A percentile compares a stretch with the other conserved stretches of the same genome.
phyloP scores from a whole-genome alignment of 2,329 filamentous ascomycete genomes.

The Phaeoacremonium minimum region DNA sequence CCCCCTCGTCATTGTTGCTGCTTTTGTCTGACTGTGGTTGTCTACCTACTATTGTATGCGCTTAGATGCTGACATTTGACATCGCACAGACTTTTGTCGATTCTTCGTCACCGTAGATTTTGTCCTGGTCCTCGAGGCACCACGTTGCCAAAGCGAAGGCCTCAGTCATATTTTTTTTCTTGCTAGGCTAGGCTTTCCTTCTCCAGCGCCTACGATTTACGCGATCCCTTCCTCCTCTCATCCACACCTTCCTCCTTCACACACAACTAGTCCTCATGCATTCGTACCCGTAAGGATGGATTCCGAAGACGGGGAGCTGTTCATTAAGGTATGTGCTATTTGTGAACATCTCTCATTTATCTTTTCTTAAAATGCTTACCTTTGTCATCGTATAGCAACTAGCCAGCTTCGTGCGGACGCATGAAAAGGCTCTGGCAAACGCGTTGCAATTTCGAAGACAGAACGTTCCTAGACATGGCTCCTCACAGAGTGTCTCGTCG shows the following conservation, averaged over 20 bases:
- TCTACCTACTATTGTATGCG: conserved; percentile 8
- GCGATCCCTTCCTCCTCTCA: conserved; percentile 1
- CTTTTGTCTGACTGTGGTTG: no score
- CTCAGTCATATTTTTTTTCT: not conserved
- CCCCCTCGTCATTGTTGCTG: no score
- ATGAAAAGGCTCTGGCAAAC: conserved; percentile 96
- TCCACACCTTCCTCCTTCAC: conserved; percentile 13
- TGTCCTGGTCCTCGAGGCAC: conserved; percentile 6
- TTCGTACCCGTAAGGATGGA: conserved; percentile 61
- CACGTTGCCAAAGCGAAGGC: conserved; percentile 2
- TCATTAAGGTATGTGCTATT: conserved; percentile 74
- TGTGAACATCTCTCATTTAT: conserved; percentile 1
- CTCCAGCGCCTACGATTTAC: not conserved
- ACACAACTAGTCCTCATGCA: conserved; percentile 35
- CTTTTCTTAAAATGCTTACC: not conserved
- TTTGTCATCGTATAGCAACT: conserved; percentile 62
- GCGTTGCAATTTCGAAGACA: conserved; percentile 82
- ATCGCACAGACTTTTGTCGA: conserved; percentile 19
- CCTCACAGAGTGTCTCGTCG: conserved; percentile 61
- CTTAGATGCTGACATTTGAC: conserved; percentile 20
- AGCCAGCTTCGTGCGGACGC: conserved; percentile 90
- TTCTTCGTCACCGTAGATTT: conserved; percentile 15
- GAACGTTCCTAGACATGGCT: conserved; percentile 62
- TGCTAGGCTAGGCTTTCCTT: conserved; percentile 5
- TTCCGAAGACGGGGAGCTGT: conserved; percentile 85